phyloP scores from a whole-genome alignment of 192 early-diverging fungal species.

The Umbelopsis sp. region DNA sequence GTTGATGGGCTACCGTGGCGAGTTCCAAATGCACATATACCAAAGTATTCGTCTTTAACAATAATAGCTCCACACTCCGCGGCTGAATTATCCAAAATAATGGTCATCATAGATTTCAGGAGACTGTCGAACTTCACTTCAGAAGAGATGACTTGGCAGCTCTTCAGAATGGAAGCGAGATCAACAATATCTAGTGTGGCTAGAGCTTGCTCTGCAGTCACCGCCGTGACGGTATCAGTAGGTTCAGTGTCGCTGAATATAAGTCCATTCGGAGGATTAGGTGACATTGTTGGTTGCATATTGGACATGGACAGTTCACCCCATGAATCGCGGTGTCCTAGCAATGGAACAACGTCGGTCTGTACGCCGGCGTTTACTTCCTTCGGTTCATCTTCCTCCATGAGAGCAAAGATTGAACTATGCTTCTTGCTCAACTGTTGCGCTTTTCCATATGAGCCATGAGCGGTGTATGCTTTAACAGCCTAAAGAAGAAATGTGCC shows the following conservation, averaged over 20 bases:
- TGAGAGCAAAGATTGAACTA: conserved; percentile 1
- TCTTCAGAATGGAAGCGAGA: conserved; percentile 38
- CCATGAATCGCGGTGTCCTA: conserved; percentile 28
- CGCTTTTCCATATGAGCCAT: conserved; percentile 36
- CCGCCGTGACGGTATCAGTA: conserved; percentile 19
- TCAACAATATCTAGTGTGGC: conserved; percentile 36
- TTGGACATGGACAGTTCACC: conserved; percentile 19
- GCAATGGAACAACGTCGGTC: conserved; percentile 30
- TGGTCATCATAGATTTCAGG: conserved; percentile 37
- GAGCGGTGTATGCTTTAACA: conserved; percentile 17
- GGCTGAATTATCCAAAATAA: conserved; percentile 39
- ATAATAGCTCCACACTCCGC: conserved; percentile 39
- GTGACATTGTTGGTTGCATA: neutral
- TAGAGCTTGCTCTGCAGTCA: conserved; percentile 34
- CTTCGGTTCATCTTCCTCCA: conserved; percentile 25
- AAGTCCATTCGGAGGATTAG: neutral
- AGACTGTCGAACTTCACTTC: conserved; percentile 41
- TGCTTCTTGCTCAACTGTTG: conserved; percentile 23
- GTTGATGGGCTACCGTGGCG: conserved; percentile 30
- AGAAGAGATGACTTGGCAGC: conserved; percentile 37
- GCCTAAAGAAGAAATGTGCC: neutral
- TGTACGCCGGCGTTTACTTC: conserved; percentile 25
- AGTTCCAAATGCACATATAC: conserved; percentile 35
- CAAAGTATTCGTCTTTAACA: conserved; percentile 36
- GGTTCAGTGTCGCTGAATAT: conserved; percentile 22